A percentile compares a stretch with the other conserved stretches of the same genome.
Conservation (phyloP, 2,329 filamentous ascomycete genomes). For the Fusarium humuli region DNA sequence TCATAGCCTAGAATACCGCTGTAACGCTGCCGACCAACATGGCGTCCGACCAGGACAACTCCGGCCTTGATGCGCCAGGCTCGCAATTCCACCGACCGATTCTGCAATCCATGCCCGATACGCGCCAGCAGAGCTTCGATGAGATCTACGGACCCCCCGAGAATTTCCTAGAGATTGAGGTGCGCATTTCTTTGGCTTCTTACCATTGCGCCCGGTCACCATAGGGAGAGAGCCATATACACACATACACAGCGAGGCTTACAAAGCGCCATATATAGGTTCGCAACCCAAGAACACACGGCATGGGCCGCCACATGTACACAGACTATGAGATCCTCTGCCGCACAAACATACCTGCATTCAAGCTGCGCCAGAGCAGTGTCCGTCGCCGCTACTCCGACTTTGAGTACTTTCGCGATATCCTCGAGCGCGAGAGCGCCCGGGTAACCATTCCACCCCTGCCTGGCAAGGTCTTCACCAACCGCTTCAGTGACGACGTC, state of each 20-base stretch:
- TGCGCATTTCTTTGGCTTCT: slow-evolving; percentile 53
- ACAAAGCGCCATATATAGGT: slow-evolving; percentile 67
- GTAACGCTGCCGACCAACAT: slow-evolving; percentile 53
- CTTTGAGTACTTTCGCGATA: slow-evolving; percentile 99
- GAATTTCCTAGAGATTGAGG: slow-evolving; percentile 99
- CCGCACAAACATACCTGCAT: slow-evolving; percentile 97
- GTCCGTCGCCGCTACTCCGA: slow-evolving; percentile 96
- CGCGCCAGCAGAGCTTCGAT: slow-evolving; percentile 94
- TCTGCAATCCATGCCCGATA: slow-evolving; percentile 75
- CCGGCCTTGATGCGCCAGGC: slow-evolving; percentile 46
- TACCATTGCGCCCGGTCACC: neutral
- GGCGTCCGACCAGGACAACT: slow-evolving; percentile 55
- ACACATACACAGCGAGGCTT: slow-evolving; percentile 1
- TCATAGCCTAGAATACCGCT: neutral
- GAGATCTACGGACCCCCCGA: slow-evolving; percentile 99
- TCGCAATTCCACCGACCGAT: slow-evolving; percentile 62
- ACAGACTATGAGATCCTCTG: slow-evolving; percentile 99
- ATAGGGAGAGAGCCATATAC: neutral
- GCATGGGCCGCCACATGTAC: slow-evolving; percentile 95
- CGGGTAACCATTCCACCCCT: slow-evolving; percentile 95
- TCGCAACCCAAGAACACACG: slow-evolving; percentile 91
- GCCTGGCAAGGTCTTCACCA: slow-evolving; percentile 97
- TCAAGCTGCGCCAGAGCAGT: slow-evolving; percentile 90
- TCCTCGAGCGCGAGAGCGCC: slow-evolving; percentile 93
- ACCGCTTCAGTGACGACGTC: slow-evolving; percentile 97